These are phyloP conservation scores for Magnusiomyces magnusii DNA, from an alignment of 1,139 yeast species.

Conservation along the genomic window DNA sequence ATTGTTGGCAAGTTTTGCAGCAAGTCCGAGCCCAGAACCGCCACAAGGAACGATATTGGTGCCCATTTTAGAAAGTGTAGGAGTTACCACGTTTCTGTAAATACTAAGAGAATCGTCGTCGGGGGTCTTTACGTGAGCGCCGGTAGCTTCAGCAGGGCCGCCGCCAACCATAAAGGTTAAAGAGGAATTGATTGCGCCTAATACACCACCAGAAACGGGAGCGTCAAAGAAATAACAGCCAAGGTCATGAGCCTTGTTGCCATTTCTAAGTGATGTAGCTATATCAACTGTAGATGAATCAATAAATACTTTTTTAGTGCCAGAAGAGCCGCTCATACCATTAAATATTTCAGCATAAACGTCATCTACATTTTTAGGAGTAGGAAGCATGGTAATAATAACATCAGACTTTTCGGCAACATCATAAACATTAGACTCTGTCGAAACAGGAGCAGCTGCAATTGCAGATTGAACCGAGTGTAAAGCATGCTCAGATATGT, in stretches of 20 bases:
- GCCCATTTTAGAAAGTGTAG: constrained; percentile 45
- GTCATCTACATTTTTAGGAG: constrained; percentile 46
- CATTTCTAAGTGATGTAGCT: constrained; percentile 40
- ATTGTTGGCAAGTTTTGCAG: constrained; percentile 54
- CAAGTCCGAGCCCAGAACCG: constrained; percentile 49
- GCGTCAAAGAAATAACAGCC: constrained; percentile 44
- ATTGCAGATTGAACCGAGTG: constrained; percentile 31
- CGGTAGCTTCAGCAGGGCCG: constrained; percentile 30
- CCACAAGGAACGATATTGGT: constrained; percentile 50
- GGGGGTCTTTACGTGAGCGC: constrained; percentile 17
- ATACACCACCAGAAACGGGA: constrained; percentile 57
- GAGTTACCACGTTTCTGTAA: constrained; percentile 9
- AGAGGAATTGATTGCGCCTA: constrained; percentile 51
- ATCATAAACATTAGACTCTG: constrained; percentile 32
- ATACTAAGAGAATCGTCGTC: not conserved
- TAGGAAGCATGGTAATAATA: constrained; percentile 53
- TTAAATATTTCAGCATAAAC: constrained; percentile 40
- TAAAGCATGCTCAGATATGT: constrained; percentile 41
- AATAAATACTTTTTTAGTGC: constrained; percentile 26
- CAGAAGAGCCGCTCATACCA: constrained; percentile 5
- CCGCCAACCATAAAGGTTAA: constrained; percentile 52
- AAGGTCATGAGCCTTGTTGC: constrained; percentile 19
- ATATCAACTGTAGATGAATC: constrained; percentile 56
- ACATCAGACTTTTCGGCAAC: constrained; percentile 31
- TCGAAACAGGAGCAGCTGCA: constrained; percentile 8